Conservation (phyloP, 1,284 basidiomycete genomes). For the Fomitiporia mediterranea region DNA sequence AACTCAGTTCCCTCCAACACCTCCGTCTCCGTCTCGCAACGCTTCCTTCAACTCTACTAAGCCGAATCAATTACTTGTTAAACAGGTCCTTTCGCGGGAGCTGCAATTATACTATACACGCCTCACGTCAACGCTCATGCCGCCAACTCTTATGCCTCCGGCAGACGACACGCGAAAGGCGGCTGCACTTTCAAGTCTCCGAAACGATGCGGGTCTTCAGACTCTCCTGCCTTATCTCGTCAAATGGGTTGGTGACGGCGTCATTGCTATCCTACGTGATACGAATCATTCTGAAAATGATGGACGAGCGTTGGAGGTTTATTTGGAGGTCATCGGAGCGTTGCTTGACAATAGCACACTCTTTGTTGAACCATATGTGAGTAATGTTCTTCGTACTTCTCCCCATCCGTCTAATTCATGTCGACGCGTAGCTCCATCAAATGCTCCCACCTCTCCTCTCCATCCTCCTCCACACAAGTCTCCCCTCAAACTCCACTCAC, state of each 20-base stretch:
- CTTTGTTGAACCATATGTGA: slow-evolving; percentile 95
- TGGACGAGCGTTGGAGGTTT: slow-evolving; percentile 66
- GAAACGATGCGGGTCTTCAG: slow-evolving; percentile 88
- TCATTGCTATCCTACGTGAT: slow-evolving; percentile 62
- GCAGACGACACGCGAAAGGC: slow-evolving; percentile 62
- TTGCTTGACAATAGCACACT: slow-evolving; percentile 81
- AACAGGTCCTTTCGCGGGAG: slow-evolving; percentile 91
- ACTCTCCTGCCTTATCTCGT: slow-evolving; percentile 95
- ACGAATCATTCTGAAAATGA: slow-evolving; percentile 56
- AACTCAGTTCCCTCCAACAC: slow-evolving; percentile 30
- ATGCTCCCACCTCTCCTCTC: slow-evolving; percentile 91
- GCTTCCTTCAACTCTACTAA: slow-evolving; percentile 33
- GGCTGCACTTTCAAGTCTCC: slow-evolving; percentile 86
- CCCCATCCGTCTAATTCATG: slow-evolving; percentile 6
- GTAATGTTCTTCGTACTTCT: slow-evolving; percentile 33
- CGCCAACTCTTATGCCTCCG: slow-evolving; percentile 57
- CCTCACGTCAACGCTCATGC: slow-evolving; percentile 81
- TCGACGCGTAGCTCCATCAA: slow-evolving; percentile 75
- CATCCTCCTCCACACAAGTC: slow-evolving; percentile 80
- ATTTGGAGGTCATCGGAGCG: slow-evolving; percentile 79
- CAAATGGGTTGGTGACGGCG: slow-evolving; percentile 90
- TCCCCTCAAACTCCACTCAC: slow-evolving; percentile 54
- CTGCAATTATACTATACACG: slow-evolving; percentile 94
- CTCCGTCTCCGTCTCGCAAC: slow-evolving; percentile 30
- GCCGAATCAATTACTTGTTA: slow-evolving; percentile 68